Conservation (phyloP, 1,284 basidiomycete species). For the Trametes hirsuta region DNA sequence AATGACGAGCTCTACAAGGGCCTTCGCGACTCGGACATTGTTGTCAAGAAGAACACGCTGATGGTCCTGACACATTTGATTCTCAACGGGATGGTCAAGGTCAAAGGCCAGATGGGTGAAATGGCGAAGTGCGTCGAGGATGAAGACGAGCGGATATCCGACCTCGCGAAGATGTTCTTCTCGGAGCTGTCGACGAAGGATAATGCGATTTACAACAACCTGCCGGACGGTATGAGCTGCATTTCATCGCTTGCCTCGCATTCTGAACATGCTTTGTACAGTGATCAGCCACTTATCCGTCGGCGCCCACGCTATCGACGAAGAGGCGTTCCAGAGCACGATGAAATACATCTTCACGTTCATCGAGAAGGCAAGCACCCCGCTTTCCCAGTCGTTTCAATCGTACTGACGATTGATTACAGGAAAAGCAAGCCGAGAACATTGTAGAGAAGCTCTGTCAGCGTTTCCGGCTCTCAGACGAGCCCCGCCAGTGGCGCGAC, state of each 20-base stretch:
- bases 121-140: conserved; percentile 99
- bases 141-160: conserved; percentile 85
- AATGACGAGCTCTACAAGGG: conserved; percentile 95
- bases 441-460: conserved; percentile 96
- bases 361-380: conserved; percentile 98
- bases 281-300: conserved; percentile 94
- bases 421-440: conserved; percentile 95
- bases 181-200: conserved; percentile 96
- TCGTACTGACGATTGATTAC: not conserved
- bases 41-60: conserved; percentile 98
- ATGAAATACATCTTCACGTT: conserved; percentile 97
- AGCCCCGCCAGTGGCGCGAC: conserved; percentile 95
- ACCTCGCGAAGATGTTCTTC: conserved; percentile 97
- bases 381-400: too few relatives aligned
- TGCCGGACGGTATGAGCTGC: conserved; percentile 76
- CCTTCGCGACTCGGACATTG: conserved; percentile 82
- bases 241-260: not conserved
- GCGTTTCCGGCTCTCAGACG: conserved; percentile 87
- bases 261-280: conserved; percentile 34
- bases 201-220: conserved; percentile 98
- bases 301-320: conserved; percentile 93
- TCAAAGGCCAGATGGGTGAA: conserved; percentile 98
- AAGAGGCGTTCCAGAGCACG: conserved; percentile 89
- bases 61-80: conserved; percentile 99
- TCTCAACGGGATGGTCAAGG: conserved; percentile 99